phyloP scores from a whole-genome alignment of 768 basidiomycete species.

The Clathrus columnatus region DNA sequence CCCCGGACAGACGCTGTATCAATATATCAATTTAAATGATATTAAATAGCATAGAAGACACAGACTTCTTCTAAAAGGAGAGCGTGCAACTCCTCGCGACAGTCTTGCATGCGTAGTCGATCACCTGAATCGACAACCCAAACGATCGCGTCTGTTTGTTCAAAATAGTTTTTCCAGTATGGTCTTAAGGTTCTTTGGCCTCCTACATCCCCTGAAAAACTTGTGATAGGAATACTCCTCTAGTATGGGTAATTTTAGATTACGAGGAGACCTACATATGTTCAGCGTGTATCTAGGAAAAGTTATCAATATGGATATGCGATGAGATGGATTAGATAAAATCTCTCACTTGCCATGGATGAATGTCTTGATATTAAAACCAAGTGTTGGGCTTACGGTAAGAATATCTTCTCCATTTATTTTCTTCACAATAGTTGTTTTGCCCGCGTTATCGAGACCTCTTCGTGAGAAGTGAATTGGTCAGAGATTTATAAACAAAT shows the following conservation, averaged over 20 bases:
- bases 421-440: conserved; percentile 96
- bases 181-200: conserved; percentile 93
- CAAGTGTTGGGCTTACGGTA: conserved; percentile 85
- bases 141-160: conserved; percentile 94
- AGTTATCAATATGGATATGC: conserved; percentile 13
- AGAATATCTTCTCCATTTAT: conserved; percentile 87
- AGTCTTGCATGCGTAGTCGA: conserved; percentile 82
- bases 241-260: not conserved
- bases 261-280: conserved; percentile 27
- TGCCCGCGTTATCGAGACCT: conserved; percentile 96
- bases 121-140: conserved; percentile 99
- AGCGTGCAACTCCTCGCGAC: conserved; percentile 76
- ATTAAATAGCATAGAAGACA: no score
- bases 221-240: not conserved
- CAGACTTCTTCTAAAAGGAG: conserved; percentile 88
- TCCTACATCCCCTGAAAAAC: conserved; percentile 84
- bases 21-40: no score
- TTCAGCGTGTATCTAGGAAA: conserved; percentile 32
- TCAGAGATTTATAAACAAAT: not conserved
- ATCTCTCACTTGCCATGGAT: conserved; percentile 75
- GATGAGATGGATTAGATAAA: conserved; percentile 16
- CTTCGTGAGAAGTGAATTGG: conserved; percentile 30
- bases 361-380: conserved; percentile 99
- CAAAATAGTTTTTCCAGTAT: conserved; percentile 99
- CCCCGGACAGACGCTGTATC: conserved; percentile 81